A percentile compares a stretch with the other conserved stretches of the same genome.
phyloP scores from a whole-genome alignment of 2,329 filamentous ascomycete species.

The Colletotrichum sp. region DNA sequence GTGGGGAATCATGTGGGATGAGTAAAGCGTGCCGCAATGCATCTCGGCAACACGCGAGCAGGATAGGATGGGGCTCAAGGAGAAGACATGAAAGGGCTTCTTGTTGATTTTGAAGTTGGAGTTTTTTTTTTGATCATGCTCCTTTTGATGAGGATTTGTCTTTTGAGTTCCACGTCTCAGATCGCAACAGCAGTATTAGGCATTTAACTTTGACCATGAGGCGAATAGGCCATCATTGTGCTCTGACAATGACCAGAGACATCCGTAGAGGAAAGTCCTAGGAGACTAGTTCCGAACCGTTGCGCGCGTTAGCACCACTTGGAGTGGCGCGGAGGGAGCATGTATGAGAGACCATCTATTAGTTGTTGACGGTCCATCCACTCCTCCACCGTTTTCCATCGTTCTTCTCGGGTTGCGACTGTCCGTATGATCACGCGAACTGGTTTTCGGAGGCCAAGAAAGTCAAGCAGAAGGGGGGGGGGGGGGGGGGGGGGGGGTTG shows the following conservation, averaged over 20 bases:
- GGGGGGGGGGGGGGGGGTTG: too few relatives aligned
- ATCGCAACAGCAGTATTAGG: not conserved
- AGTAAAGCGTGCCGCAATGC: not conserved
- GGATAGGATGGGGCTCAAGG: not conserved
- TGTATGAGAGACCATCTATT: not conserved
- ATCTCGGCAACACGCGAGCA: not conserved
- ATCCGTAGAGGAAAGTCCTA: not conserved
- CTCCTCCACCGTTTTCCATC: not conserved
- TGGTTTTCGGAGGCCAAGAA: not conserved
- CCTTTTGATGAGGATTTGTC: not conserved
- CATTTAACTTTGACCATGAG: fast-evolving
- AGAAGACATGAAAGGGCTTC: not conserved
- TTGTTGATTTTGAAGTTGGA: not conserved
- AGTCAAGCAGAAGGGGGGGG: not conserved
- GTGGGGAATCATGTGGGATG: not conserved
- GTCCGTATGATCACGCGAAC: fast-evolving
- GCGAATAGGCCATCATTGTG: not conserved
- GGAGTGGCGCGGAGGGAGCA: not conserved
- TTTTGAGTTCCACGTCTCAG: not conserved
- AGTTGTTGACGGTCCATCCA: not conserved
- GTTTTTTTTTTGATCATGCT: fast-evolving
- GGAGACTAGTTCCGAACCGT: not conserved
- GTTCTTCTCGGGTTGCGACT: not conserved
- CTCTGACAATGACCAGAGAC: not conserved
- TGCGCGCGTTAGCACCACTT: not conserved